These are phyloP conservation scores for Lophiotrema nucula DNA, from an alignment of 495 filamentous ascomycete species.

Conservation along the genomic window DNA sequence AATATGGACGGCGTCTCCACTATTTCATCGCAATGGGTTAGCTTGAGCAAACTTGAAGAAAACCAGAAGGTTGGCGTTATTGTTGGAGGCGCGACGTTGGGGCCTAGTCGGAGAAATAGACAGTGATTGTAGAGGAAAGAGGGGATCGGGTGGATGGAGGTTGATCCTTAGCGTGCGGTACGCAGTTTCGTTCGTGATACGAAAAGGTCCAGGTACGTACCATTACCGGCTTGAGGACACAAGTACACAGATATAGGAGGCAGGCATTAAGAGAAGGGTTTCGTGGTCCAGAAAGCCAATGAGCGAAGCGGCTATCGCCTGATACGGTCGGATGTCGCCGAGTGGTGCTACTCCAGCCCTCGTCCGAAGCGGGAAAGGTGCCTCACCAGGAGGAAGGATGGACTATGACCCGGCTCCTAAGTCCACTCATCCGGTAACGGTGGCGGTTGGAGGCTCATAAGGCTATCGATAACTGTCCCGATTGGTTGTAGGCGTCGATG, in stretches of 20 bases:
- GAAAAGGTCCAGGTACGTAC: constrained; percentile 5
- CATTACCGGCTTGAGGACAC: background rate
- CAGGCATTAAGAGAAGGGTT: constrained; percentile 2
- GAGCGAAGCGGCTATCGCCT: background rate
- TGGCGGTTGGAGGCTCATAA: constrained; percentile 13
- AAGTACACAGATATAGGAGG: constrained; percentile 3
- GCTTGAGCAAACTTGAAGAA: too few species aligned
- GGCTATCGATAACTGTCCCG: constrained; percentile 25
- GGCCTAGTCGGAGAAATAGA: too few species aligned
- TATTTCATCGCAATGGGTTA: too few species aligned
- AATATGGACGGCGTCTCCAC: too few species aligned
- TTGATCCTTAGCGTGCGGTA: too few species aligned
- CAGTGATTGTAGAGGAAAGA: background rate
- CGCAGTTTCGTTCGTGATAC: constrained; percentile 14
- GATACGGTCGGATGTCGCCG: constrained; percentile 20
- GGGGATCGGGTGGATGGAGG: constrained; percentile 17
- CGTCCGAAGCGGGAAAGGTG: constrained; percentile 1
- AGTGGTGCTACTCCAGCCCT: constrained; percentile 5
- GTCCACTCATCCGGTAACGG: constrained; percentile 15
- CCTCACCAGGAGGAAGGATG: background rate
- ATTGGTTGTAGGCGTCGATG: constrained; percentile 6
- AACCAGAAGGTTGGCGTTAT: too few species aligned
- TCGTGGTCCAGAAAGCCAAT: constrained; percentile 13
- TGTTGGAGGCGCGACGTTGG: too few species aligned
- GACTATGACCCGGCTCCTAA: background rate